These are phyloP conservation scores for Chlamydomonas sp. DNA, from an alignment of 139 green algal genomes.

Conservation along the genomic window DNA sequence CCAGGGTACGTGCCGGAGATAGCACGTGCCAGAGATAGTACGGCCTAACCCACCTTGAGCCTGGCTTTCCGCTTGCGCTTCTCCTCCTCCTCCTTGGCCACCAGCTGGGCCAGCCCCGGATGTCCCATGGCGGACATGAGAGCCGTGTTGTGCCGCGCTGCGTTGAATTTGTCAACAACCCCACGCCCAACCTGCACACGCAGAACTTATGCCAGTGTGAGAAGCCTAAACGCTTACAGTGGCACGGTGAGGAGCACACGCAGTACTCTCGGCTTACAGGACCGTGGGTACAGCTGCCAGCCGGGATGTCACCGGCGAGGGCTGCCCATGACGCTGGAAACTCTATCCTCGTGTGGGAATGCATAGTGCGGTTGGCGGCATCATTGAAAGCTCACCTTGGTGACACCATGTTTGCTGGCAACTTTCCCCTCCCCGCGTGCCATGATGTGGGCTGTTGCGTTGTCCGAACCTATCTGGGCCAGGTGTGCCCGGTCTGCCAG, in stretches of 20 bases:
- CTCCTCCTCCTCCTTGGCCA: conserved; percentile 35
- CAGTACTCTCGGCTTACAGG: too few species aligned
- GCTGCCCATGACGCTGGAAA: too few species aligned
- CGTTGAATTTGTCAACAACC: conserved; percentile 45
- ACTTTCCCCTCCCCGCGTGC: conserved; percentile 11
- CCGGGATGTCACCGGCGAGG: too few species aligned
- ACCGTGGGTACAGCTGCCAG: too few species aligned
- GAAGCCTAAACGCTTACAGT: background rate
- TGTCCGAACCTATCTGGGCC: background rate
- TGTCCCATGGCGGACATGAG: conserved; percentile 32
- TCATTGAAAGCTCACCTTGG: background rate
- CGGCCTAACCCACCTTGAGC: background rate
- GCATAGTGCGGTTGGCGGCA: background rate
- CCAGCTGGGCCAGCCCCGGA: conserved; percentile 38
- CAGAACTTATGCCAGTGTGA: background rate
- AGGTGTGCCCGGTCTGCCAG: conserved; percentile 12
- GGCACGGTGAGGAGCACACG: background rate
- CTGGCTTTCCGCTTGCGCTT: conserved; percentile 5
- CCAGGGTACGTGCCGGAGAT: too few species aligned
- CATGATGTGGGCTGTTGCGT: conserved; percentile 12
- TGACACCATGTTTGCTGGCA: conserved; percentile 21
- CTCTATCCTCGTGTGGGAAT: background rate
- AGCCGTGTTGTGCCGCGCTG: conserved; percentile 43
- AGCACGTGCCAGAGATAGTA: too few species aligned
- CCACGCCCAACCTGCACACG: conserved; percentile 28